These are phyloP conservation scores for Tetracentron sinense DNA, from an alignment of 164 flowering plant species.

Conservation along the genomic window DNA sequence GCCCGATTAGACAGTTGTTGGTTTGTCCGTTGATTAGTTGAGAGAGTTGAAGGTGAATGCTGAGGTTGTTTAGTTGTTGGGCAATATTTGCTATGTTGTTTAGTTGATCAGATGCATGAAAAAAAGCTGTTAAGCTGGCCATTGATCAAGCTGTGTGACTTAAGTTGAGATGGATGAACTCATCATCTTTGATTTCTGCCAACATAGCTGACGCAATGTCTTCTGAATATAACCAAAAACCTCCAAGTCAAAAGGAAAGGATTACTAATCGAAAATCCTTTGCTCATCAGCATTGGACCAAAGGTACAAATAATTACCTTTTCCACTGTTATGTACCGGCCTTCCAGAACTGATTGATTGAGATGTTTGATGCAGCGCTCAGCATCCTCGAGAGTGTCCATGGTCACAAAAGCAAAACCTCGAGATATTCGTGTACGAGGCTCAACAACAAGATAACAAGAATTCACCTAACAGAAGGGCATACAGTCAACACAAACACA, in stretches of 20 bases:
- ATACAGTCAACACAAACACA: neutral
- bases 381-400: constrained; percentile 76
- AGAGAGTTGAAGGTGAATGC: constrained; percentile 86
- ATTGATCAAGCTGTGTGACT: constrained; percentile 80
- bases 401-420: constrained; percentile 88
- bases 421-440: constrained; percentile 87
- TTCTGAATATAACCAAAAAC: constrained; percentile 96
- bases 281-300: constrained; percentile 12
- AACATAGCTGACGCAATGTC: constrained; percentile 79
- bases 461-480: constrained; percentile 51
- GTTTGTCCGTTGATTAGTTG: constrained; percentile 97
- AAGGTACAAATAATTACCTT: constrained; percentile 51
- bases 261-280: constrained; percentile 19
- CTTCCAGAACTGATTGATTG: constrained; percentile 82
- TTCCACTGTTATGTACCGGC: constrained; percentile 88
- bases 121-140: constrained; percentile 87
- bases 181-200: constrained; percentile 95
- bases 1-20: constrained; percentile 65
- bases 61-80: constrained; percentile 86
- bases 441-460: constrained; percentile 83
- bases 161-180: constrained; percentile 76
- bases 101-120: constrained; percentile 77
- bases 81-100: constrained; percentile 46
- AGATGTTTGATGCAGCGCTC: constrained; percentile 77
- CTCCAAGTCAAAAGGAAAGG: constrained; percentile 63